Evolutionary conservation across 805 yeast species (phyloP), one percentile per base, ranked within the genome.

Genomic region (Wickerhamomyces bovis): DNA sequence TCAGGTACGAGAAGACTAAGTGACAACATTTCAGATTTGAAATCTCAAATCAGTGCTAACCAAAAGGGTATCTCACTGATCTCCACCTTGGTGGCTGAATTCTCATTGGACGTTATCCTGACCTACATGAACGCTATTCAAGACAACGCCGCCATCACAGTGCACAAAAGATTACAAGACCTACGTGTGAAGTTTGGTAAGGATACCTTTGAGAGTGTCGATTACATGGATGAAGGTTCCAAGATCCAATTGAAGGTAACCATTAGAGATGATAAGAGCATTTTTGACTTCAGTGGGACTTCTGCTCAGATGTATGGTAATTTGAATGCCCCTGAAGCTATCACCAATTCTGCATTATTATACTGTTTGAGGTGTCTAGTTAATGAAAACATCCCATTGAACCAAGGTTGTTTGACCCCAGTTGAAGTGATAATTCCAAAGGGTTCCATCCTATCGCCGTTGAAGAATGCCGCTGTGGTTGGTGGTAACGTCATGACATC

Each of bases 401-500:
- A 92, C 62, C 95, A 89, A 62, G 98, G 99, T 9, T 92, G 97
- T 63, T 71, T 92, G 53, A 70, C 76, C 44, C 97, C 97, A 0
- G 78, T 92, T 43, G 69, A 79, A 8, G 80, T 92, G 23, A 67
- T 66, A 2, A 77, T 83, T 41, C 90, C 90, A 4, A 69, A 72
- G 40, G 77, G 77, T 10, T 77, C 85, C 3, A 66, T 85, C 15
- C 68, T 94, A 13, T 76, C 84, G 22, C 97, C 98, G 2, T 77
- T 82, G 18, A 76, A 76, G 35, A 92, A 86, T 15, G 92, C 95
- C 41, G 99, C 97, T 2, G 95, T 89, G 33, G 97, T 92, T 18
- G 94, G 90, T 40, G 97, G 97, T 9, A 92, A 92, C 63, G 98
- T 92, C 8, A 85, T 90, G 67, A 92, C 98, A 1, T 85, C 97